phyloP scores from a whole-genome alignment of 2,329 filamentous ascomycete genomes.

The Elsinoe necatrix region DNA sequence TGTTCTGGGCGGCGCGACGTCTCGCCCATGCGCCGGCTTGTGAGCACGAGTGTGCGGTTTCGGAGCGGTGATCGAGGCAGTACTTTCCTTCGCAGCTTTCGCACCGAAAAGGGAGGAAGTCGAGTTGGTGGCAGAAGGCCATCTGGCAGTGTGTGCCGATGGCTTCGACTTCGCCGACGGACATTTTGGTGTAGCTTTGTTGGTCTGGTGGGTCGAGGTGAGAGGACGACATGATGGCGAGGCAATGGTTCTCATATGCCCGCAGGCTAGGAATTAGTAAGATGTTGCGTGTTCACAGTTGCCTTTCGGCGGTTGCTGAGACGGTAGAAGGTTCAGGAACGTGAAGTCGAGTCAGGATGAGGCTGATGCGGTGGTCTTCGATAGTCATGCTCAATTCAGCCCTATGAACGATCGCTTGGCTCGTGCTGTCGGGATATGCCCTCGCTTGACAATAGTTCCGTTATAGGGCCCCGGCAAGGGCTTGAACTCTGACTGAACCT shows the following conservation, averaged over 20 bases:
- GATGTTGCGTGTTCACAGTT: conserved; percentile 3
- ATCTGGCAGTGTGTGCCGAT: conserved; percentile 89
- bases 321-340: conserved; percentile 10
- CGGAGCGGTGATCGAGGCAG: conserved; percentile 88
- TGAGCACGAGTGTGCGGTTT: conserved; percentile 65
- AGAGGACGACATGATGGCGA: conserved; percentile 35
- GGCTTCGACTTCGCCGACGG: conserved; percentile 68
- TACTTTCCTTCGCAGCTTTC: conserved; percentile 70
- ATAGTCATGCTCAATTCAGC: neutral
- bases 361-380: neutral
- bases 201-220: conserved; percentile 35
- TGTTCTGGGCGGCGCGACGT: conserved; percentile 34
- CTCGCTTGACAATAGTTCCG: neutral
- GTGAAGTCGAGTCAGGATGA: neutral
- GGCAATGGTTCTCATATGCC: neutral
- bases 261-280: conserved; percentile 5
- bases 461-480: neutral
- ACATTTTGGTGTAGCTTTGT: conserved; percentile 60
- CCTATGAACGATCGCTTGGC: neutral
- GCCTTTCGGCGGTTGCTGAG: conserved; percentile 7
- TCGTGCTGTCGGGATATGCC: neutral
- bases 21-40: conserved; percentile 54
- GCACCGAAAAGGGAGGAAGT: conserved; percentile 92
- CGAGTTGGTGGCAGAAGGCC: conserved; percentile 84
- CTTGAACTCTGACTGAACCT: neutral